Base-by-base conservation (phyloP, 371 early-diverging fungal genomes). In the Phascolomyces articulosus region DNA sequence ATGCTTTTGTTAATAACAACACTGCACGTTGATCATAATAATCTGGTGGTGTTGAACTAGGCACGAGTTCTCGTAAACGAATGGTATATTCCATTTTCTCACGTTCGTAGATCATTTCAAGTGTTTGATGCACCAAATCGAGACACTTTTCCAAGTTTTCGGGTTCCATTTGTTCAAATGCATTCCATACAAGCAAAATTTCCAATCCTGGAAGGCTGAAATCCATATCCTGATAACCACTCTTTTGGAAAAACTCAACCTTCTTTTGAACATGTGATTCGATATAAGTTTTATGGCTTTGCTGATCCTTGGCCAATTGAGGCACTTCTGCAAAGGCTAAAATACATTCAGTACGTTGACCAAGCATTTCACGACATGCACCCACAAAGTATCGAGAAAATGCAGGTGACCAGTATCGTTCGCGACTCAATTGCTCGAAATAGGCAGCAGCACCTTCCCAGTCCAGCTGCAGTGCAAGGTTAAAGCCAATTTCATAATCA, bases 401-500 rank as follows among this genome's bases (percentile, higher is more conserved):
- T 0, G 84, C 84, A 11, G 77, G 80, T 18, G 63, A 63, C 15
- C 89, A 87, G 55, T 89, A 89, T 49, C 82, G 73, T 53, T 83
- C 82, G 24, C 73, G 68, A 27, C 73, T 73, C 16, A 89, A 69
- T 29, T 78, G 68, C 20, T 83, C 79, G 67, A 87, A 87, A 40
- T 73, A 77, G 1, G 21, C 49, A 1, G 66, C 71, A 1, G 87
- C 86, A n/a, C 66, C 66, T 10, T 69, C 72, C 87, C 87, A 89
- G 18, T 87, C 75, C 44, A 87, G 57, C 38, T 73, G 66, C n/a
- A 89, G 71, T 0, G 82, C 78, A 20, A 79, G 68, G 55, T 87
- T 89, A 63, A 89, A 71, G 9, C 84, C 87, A 10, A 86, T 68
- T 58, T 89, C 89, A 60, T 89, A 86, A 41, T 84, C 82, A 11